Evolutionary conservation across 148 eudicot genomes (phyloP).

Genomic region (Camellia lanceoleosa): DNA sequence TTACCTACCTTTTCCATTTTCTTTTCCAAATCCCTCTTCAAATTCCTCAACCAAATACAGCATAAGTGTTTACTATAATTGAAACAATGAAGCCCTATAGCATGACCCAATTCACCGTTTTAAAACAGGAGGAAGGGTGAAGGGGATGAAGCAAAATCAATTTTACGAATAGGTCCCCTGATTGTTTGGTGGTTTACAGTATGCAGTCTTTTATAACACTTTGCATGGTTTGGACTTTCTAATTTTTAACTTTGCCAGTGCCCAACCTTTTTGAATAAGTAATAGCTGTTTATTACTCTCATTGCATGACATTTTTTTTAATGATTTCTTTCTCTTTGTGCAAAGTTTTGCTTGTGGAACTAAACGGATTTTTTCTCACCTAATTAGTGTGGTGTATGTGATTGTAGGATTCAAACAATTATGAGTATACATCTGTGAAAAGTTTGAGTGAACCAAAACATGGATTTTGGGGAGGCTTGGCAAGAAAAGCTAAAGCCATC

Average conservation of each 20-base stretch:
- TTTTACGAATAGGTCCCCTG: background rate
- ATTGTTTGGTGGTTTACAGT: background rate
- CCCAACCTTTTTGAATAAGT: background rate
- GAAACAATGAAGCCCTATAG: background rate
- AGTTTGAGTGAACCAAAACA: slow-evolving; percentile 42
- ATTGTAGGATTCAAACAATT: slow-evolving; percentile 29
- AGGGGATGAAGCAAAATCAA: background rate
- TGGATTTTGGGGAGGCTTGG: slow-evolving; percentile 67
- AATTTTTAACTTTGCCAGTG: background rate
- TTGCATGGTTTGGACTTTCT: background rate
- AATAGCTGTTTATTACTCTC: background rate
- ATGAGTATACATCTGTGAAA: slow-evolving; percentile 40
- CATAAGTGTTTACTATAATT: background rate
- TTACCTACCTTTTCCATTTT: too few species aligned
- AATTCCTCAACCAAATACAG: too few species aligned
- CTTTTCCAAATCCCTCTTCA: too few species aligned
- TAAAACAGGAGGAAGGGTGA: too few species aligned
- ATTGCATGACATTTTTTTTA: background rate
- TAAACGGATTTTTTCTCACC: slow-evolving; percentile 5
- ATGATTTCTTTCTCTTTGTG: background rate
- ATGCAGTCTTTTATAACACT: background rate
- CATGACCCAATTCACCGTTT: background rate
- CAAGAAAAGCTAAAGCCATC: slow-evolving; percentile 65
- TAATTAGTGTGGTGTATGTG: slow-evolving; percentile 4
- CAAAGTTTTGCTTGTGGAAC: background rate